Conservation (phyloP, 2,329 filamentous ascomycete genomes). For the Escovopsis weberi region DNA sequence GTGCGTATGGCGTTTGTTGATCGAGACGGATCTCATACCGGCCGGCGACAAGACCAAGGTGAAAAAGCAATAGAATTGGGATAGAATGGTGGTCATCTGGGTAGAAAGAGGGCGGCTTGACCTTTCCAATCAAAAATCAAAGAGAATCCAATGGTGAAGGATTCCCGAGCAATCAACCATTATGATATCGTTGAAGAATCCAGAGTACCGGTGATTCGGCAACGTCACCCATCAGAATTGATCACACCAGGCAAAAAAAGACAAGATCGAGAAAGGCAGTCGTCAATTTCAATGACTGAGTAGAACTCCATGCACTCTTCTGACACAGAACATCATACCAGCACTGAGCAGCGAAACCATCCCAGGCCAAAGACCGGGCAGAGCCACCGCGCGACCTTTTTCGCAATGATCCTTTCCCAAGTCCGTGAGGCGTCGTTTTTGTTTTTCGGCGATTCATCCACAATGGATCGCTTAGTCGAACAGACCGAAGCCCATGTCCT, state of each 20-base stretch:
- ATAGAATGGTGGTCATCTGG: neutral
- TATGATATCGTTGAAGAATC: no score
- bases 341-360: conserved; percentile 17
- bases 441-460: conserved; percentile 14
- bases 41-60: conserved; percentile 15
- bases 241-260: conserved; percentile 3
- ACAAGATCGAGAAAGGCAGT: conserved; percentile 13
- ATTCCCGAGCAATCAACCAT: no score
- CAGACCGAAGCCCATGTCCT: conserved; percentile 65
- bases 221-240: no score
- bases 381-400: conserved; percentile 17
- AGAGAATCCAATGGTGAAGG: no score
- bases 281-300: conserved; percentile 17
- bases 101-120: no score
- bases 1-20: conserved; percentile 60
- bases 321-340: conserved; percentile 14
- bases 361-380: conserved; percentile 17
- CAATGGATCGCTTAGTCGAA: conserved; percentile 46
- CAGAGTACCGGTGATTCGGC: no score
- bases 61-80: conserved; percentile 20
- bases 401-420: conserved; percentile 17
- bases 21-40: conserved; percentile 41
- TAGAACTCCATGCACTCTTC: conserved; percentile 12
- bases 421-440: conserved; percentile 19
- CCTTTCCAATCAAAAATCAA: no score